Percentiles rank a stretch among this genome's conserved stretches.
Evolutionary conservation across 1,284 basidiomycete genomes (phyloP).

Genomic region (Blastosporella zonata): DNA sequence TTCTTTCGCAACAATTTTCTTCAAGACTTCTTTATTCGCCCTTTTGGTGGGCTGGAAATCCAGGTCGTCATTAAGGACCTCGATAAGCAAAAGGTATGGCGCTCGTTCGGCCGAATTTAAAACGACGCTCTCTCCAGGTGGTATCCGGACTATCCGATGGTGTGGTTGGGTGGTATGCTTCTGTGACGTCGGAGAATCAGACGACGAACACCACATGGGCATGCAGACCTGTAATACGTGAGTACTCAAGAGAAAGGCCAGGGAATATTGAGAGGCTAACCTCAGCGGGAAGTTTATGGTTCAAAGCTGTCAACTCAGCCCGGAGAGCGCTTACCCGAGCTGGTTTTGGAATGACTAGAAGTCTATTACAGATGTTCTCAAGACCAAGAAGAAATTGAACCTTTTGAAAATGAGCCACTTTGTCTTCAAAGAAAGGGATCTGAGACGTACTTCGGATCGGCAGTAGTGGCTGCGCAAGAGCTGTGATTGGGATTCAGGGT

Average conservation of each 20-base stretch:
- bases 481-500: conserved; percentile 61
- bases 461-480: conserved; percentile 89
- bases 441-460: conserved; percentile 70
- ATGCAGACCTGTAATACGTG: conserved; percentile 74
- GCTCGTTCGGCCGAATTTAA: conserved; percentile 97
- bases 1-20: conserved; percentile 80
- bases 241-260: conserved; percentile 10
- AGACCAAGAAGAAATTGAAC: conserved; percentile 85
- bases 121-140: conserved; percentile 96
- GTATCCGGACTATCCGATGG: conserved; percentile 95
- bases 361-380: conserved; percentile 90
- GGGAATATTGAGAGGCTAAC: conserved; percentile 38
- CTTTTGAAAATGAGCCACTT: conserved; percentile 33
- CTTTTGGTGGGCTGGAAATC: conserved; percentile 90
- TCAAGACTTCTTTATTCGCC: conserved; percentile 83
- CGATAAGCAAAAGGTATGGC: conserved; percentile 91
- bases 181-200: conserved; percentile 46
- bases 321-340: conserved; percentile 93
- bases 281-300: conserved; percentile 95
- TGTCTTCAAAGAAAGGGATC: not conserved
- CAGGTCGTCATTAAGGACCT: conserved; percentile 88
- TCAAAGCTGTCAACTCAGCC: conserved; percentile 93
- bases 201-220: conserved; percentile 92
- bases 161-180: conserved; percentile 60
- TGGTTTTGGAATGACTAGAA: conserved; percentile 90